Conservation (phyloP, 495 filamentous ascomycete species). For the Neurospora sp. region DNA sequence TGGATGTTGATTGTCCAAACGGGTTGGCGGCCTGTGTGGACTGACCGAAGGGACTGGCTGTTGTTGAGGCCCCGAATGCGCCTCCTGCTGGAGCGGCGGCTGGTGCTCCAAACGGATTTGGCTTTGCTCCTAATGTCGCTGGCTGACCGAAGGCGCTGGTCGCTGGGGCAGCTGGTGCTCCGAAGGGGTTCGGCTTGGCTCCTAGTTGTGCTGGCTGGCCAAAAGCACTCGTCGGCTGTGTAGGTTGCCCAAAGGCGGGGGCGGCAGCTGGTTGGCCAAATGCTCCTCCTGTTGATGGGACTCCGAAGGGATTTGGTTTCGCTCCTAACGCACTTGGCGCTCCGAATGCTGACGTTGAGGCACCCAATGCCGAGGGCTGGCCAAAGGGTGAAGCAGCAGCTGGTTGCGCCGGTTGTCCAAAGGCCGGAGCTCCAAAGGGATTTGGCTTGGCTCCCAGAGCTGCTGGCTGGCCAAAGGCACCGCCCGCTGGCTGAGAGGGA, state of each 20-base stretch:
- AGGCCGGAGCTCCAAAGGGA: constrained; percentile 29
- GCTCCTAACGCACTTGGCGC: constrained; percentile 20
- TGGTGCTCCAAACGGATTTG: constrained; percentile 18
- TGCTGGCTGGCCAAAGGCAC: constrained; percentile 36
- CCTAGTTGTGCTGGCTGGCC: constrained; percentile 23
- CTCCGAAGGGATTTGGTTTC: constrained; percentile 30
- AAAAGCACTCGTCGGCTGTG: constrained; percentile 17
- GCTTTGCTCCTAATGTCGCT: constrained; percentile 11
- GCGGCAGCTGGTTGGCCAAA: constrained; percentile 29
- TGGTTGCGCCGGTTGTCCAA: constrained; percentile 32
- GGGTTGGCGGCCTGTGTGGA: constrained; percentile 3
- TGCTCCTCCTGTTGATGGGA: constrained; percentile 22
- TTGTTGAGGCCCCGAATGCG: constrained; percentile 1
- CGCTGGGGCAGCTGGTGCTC: not conserved
- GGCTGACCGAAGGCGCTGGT: not conserved
- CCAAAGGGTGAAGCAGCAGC: constrained; percentile 27
- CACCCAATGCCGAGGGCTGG: constrained; percentile 27
- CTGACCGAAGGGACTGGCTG: constrained; percentile 11
- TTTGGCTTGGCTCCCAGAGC: constrained; percentile 29
- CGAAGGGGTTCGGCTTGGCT: constrained; percentile 19
- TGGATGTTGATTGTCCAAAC: constrained; percentile 2
- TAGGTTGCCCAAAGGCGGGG: constrained; percentile 30
- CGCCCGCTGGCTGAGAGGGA: not conserved
- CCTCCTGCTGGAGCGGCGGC: not conserved
- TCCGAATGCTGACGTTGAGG: constrained; percentile 9